Base-by-base conservation (phyloP, 805 yeast genomes). In the Lipomyces orientalis region DNA sequence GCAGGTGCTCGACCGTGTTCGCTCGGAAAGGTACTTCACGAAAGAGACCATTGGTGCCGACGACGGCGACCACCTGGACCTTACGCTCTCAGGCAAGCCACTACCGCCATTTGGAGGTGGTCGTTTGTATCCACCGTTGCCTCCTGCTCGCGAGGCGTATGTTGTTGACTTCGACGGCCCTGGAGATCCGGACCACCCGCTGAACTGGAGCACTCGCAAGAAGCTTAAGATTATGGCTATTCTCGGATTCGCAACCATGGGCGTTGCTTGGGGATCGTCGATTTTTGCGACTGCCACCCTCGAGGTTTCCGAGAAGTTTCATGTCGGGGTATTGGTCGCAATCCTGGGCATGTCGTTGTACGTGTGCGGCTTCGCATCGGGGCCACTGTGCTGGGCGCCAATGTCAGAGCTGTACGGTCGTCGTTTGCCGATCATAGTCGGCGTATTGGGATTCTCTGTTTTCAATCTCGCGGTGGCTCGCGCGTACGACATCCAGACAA, bases 311-410 rank as follows among this genome's bases (percentile, higher is more conserved):
- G 79, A 71, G 59, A 78, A 83, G 54, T 93, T 78, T 78, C 85
- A 85, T 66, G 87, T 93, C 59, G 88, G 90, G 55, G 69, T 75
- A 6, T 90, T 87, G 10, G 93, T 88, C n/a, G 89, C 90, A 14
- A 84, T 90, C 29, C 82, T 94, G 58, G 90, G 92, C 65, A 84
- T 92, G 12, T 87, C 97, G 0, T 81, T 93, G 31, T 94, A 86
- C 74, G 97, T 93, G 19, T 78, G 92, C 55, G 98, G 98, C 14
- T 94, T 93, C 79, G 98, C 97, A 0, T 84, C 91, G 0, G 97
- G 98, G 19, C 98, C 98, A 3, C 82, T 93, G 61, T 75, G 91
- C 51, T 93, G 95, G 92, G 97, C 95, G 31, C 97, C 97, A 3
- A 76, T 90, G 43, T 88, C 94, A 16, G 97, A 90, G 76, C 74